Base-by-base conservation (phyloP, 2,329 filamentous ascomycete genomes). In the Cucurbitaria berberidis region DNA sequence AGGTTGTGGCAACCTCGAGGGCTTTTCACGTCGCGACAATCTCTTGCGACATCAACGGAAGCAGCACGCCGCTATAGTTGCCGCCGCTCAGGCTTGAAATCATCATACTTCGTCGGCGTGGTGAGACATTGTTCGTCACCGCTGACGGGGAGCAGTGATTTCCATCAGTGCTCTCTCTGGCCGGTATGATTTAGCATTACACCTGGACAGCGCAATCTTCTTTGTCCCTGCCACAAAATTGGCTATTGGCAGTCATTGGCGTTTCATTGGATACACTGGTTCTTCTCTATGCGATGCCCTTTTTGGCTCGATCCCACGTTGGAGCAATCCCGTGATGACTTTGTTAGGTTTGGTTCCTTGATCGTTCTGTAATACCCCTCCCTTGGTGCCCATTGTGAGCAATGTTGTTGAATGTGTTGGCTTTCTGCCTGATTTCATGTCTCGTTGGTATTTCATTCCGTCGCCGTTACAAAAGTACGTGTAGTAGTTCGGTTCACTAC, bases 1-100 rank as follows among this genome's bases (percentile, higher is more conserved):
- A 13, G 69, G 63, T 2, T 75, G 72, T 51, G 51, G 36, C 42
- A 67, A 70, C 24, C 50, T 48, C 3, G 58, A 66, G 13, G 69
- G 71, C 44, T 74, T 74, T 60, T 72, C 71, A 16, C 67, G 72
- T 18, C 68, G 61, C 24, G 72, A 75, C 49, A 75, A 75, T 34
- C 60, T 74, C 18, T 55, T 66, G 15, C 68, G 72, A 21, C 72
- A 75, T 50, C 62, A 66, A 38, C 66, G 70, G 30, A 70, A 59
- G 15, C 61, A 69, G 44, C 72, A 75, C 45, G 55, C 48, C 2
- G 27, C 42, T 24, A 43, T 60, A 26, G 29, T 53, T 43, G 51
- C 46, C 13, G n/a, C 39, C 15, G 29, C 34, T 16, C 45, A 41
- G 40, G 13, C 39, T 24, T 16, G 24, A 11, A 27, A n/a, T n/a